Conservation (phyloP, 345 rosid genomes). For the Hevea brasiliensis region DNA sequence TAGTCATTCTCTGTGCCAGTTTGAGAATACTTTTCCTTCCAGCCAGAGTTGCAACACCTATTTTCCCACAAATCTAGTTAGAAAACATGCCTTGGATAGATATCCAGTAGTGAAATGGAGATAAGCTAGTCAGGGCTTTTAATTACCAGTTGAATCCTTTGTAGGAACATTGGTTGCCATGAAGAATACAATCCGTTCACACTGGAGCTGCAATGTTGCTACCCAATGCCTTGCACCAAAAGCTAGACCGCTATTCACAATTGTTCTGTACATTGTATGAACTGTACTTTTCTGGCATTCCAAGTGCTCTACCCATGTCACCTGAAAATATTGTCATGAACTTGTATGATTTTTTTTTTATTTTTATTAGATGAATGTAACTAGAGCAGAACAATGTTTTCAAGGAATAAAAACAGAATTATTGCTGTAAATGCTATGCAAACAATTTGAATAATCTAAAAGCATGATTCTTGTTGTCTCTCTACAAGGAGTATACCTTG, state of each 20-base stretch:
- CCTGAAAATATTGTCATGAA: constrained; percentile 44
- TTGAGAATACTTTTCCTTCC: constrained; percentile 93
- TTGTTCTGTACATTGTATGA: constrained; percentile 69
- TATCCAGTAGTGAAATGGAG: not conserved
- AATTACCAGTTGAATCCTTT: constrained; percentile 82
- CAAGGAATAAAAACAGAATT: too few relatives aligned
- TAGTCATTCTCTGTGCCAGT: constrained; percentile 91
- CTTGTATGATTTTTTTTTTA: not conserved
- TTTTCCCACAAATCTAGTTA: not conserved
- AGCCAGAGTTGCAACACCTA: constrained; percentile 88
- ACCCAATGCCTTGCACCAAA: constrained; percentile 96
- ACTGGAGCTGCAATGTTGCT: constrained; percentile 77
- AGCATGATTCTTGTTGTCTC: too few relatives aligned
- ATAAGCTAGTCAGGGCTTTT: not conserved
- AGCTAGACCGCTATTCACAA: constrained; percentile 80
- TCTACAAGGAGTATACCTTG: constrained; percentile 44
- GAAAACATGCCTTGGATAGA: not conserved
- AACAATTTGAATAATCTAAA: too few relatives aligned
- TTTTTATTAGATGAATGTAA: too few relatives aligned
- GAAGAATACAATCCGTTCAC: constrained; percentile 92
- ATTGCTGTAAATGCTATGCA: too few relatives aligned
- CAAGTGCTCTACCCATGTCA: constrained; percentile 91
- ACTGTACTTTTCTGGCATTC: constrained; percentile 75
- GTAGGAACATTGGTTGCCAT: constrained; percentile 99
- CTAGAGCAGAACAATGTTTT: too few relatives aligned